Conservation (phyloP, 176 grass and related monocot species). For the Paspalum vaginatum region DNA sequence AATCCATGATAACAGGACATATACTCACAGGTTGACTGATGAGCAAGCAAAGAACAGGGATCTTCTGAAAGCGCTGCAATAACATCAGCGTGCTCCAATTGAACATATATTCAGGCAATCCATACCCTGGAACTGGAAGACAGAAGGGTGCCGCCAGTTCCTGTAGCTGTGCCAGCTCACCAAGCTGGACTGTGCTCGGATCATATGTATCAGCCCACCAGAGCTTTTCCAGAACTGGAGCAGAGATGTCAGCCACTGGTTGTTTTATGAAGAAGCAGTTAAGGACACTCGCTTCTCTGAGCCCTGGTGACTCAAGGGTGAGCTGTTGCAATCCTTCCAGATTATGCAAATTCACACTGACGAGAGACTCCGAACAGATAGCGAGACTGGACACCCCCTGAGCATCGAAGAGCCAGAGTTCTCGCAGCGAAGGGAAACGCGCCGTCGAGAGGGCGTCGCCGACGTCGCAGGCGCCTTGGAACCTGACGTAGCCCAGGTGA, state of each 20-base stretch:
- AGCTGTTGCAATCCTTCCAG: neutral
- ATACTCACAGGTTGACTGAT: neutral
- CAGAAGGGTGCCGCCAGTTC: neutral
- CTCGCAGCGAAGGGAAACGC: neutral
- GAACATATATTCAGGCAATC: neutral
- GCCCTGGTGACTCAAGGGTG: constrained; percentile 4
- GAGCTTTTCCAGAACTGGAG: neutral
- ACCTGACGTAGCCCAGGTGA: neutral
- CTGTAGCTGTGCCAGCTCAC: neutral
- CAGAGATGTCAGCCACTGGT: neutral
- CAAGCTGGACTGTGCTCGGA: neutral
- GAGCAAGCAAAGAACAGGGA: neutral
- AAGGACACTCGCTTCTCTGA: neutral
- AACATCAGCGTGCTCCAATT: neutral
- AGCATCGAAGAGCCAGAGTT: neutral
- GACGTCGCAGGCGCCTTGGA: neutral
- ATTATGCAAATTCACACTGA: neutral
- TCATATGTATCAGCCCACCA: neutral
- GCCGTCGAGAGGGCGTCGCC: neutral
- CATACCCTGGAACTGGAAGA: neutral
- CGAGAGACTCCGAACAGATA: constrained; percentile 19
- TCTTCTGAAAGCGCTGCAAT: neutral
- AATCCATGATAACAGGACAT: neutral
- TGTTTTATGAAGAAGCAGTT: neutral
- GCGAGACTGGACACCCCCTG: neutral